These are phyloP conservation scores for Suaeda aralocaspica DNA, from an alignment of 148 eudicot genomes.

Conservation along the genomic window DNA sequence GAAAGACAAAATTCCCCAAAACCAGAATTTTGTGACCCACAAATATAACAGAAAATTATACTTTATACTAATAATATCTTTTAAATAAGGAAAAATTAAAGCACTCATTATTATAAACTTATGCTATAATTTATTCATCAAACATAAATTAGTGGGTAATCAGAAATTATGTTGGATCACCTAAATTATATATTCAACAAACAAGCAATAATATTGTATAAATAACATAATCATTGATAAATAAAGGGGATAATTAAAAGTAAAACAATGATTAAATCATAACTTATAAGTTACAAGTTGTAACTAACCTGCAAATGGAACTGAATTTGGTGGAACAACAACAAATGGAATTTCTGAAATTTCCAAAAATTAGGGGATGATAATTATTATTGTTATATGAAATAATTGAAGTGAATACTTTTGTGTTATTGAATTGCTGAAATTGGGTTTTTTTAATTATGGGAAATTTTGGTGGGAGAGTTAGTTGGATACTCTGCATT, in stretches of 20 bases:
- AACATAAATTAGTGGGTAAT: slow-evolving; percentile 19
- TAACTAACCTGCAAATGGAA: slow-evolving; percentile 15
- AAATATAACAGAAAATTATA: slow-evolving; percentile 1
- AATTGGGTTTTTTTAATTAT: slow-evolving; percentile 9
- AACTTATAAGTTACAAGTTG: too few relatives aligned
- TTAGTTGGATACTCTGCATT: neutral
- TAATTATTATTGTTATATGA: neutral
- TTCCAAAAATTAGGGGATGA: neutral
- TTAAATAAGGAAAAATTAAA: neutral
- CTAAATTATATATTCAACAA: neutral
- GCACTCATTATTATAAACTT: slow-evolving; percentile 2
- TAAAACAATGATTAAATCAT: neutral
- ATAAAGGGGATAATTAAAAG: neutral
- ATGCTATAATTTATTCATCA: slow-evolving; percentile 5
- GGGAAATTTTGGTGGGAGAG: slow-evolving; percentile 2
- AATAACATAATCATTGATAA: neutral
- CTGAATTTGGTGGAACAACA: slow-evolving; percentile 3
- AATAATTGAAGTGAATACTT: neutral
- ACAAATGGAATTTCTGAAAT: neutral
- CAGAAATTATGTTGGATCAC: neutral
- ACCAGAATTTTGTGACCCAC: slow-evolving; percentile 25
- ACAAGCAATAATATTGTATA: too few relatives aligned
- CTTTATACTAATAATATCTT: neutral
- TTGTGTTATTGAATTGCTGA: neutral
- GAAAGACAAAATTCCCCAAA: slow-evolving; percentile 26